Conservation (phyloP, 1,284 basidiomycete species). For the Athelia sp. region DNA sequence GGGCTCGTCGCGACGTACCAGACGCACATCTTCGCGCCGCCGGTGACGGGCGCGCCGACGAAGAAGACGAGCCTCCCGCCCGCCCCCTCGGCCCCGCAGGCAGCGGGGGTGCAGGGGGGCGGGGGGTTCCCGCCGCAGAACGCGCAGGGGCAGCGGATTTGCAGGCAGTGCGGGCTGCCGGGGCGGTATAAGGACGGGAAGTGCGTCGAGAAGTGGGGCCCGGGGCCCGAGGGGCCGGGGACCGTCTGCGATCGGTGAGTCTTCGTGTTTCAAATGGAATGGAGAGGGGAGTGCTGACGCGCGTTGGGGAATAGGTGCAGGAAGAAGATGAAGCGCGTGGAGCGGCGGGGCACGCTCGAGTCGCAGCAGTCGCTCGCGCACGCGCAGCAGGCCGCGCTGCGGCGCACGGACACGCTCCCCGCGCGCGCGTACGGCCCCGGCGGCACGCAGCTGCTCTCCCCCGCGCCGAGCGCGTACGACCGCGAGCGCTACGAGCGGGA, state of each 20-base stretch:
- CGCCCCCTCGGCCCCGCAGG: neutral
- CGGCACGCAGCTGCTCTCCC: constrained; percentile 19
- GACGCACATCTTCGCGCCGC: constrained; percentile 65
- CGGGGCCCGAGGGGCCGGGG: constrained; percentile 76
- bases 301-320: constrained; percentile 44
- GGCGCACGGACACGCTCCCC: constrained; percentile 18
- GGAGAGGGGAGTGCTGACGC: neutral
- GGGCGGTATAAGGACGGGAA: constrained; percentile 79
- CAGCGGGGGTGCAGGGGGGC: constrained; percentile 9
- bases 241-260: constrained; percentile 75
- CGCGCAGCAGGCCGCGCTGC: neutral
- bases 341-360: constrained; percentile 65
- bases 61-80: constrained; percentile 35
- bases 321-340: constrained; percentile 83
- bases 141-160: constrained; percentile 63
- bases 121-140: constrained; percentile 49
- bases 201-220: constrained; percentile 85
- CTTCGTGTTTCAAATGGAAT: no score
- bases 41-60: constrained; percentile 61
- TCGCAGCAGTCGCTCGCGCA: constrained; percentile 26
- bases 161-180: constrained; percentile 63
- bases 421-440: constrained; percentile 17
- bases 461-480: constrained; percentile 4
- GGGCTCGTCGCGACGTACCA: constrained; percentile 39
- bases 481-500: neutral